Percentiles rank a stretch among this genome's conserved stretches.
phyloP scores from a whole-genome alignment of 192 early-diverging fungal species.

The Backusella psychrophila region DNA sequence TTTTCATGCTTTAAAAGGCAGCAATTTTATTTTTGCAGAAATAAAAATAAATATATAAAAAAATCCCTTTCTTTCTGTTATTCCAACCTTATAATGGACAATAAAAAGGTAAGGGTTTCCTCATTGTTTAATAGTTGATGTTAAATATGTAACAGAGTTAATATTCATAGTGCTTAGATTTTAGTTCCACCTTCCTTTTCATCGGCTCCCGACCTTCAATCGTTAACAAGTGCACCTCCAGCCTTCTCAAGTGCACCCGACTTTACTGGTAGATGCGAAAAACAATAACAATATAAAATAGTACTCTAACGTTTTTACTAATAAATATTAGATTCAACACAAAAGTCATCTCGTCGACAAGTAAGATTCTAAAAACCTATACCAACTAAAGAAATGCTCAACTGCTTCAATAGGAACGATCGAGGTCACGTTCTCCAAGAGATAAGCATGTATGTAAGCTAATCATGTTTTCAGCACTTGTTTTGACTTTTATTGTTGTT shows the following conservation, averaged over 20 bases:
- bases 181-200: conserved; percentile 14
- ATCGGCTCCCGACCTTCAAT: conserved; percentile 1
- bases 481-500: not conserved
- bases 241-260: conserved; percentile 15
- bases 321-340: not conserved
- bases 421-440: not conserved
- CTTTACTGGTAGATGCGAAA: conserved; percentile 1
- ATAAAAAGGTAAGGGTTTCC: not conserved
- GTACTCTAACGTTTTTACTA: not conserved
- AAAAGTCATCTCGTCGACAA: not conserved
- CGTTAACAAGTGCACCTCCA: not conserved
- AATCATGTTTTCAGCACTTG: not conserved
- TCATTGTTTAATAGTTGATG: not conserved
- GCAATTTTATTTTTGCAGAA: too few relatives aligned
- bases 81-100: too few relatives aligned
- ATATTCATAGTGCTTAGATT: conserved; percentile 3
- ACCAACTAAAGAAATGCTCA: not conserved
- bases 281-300: too few relatives aligned
- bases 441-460: not conserved
- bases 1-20: not conserved
- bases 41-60: too few relatives aligned
- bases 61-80: too few relatives aligned
- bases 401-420: not conserved
- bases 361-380: not conserved
- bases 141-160: not conserved